Evolutionary conservation across 2,329 filamentous ascomycete genomes (phyloP).

Genomic region (Neofusicoccum sp.): DNA sequence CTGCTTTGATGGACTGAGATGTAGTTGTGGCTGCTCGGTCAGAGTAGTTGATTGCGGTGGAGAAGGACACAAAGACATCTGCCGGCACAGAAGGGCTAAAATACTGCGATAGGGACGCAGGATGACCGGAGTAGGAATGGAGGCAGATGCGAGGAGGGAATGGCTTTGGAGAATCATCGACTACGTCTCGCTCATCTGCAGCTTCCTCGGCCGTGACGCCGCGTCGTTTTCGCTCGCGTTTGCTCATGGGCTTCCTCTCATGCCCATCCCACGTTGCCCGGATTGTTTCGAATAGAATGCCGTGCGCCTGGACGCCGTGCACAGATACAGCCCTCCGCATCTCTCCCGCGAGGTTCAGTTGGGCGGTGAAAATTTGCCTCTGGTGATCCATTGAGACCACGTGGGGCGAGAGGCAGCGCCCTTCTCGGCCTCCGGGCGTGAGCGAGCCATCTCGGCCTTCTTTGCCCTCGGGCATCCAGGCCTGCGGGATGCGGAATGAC

Average conservation of each 20-base stretch:
- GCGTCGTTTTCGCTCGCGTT: slow-evolving; percentile 52
- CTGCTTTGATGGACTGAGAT: slow-evolving; percentile 67
- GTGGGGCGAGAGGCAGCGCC: slow-evolving; percentile 67
- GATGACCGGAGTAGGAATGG: slow-evolving; percentile 85
- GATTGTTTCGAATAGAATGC: slow-evolving; percentile 67
- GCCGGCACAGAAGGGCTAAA: slow-evolving; percentile 71
- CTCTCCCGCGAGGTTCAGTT: slow-evolving; percentile 72
- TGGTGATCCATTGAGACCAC: slow-evolving; percentile 72
- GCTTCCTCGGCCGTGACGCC: slow-evolving; percentile 14
- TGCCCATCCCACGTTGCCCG: slow-evolving; percentile 70
- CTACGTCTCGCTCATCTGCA: slow-evolving; percentile 13
- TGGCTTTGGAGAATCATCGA: slow-evolving; percentile 50
- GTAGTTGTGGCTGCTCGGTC: slow-evolving; percentile 50
- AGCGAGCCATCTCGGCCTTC: slow-evolving; percentile 51
- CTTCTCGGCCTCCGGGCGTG: slow-evolving; percentile 72
- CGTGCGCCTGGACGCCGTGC: slow-evolving; percentile 77
- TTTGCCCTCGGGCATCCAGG: slow-evolving; percentile 51
- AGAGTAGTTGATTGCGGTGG: slow-evolving; percentile 76
- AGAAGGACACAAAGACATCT: slow-evolving; percentile 86
- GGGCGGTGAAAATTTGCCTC: slow-evolving; percentile 64
- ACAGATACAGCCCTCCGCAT: slow-evolving; percentile 67
- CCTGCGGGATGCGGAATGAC: slow-evolving; percentile 70
- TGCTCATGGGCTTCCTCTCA: slow-evolving; percentile 64
- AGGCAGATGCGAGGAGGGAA: slow-evolving; percentile 90
- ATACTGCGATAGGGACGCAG: slow-evolving; percentile 77